Evolutionary conservation across 208 protist species (phyloP), one percentile per base, ranked within the genome.

Genomic region (Acanthamoeba lenticulata): DNA sequence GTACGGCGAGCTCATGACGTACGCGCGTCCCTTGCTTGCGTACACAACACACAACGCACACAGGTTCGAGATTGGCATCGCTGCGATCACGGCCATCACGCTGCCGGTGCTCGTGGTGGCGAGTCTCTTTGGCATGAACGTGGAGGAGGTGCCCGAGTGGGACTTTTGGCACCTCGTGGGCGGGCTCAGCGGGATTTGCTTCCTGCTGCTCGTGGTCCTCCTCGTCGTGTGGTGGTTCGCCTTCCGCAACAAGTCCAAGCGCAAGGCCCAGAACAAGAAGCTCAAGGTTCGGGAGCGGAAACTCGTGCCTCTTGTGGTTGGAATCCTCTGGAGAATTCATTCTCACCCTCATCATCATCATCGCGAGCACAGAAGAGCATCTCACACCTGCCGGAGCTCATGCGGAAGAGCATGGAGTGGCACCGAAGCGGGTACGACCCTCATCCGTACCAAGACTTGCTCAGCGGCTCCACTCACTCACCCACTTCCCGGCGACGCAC

Each of bases 361-460:
- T 36, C 24, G 34, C 11, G 7, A 27, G 40, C 29, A 52, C 44
- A 89, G 81, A 49, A 89, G 38, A 57, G 52, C 47, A 24, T 89
- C 29, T 3, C 81, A 17, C 21, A 89, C 24, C n/a, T 89, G 44
- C 81, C 47, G 29, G 47, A 89, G 40, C 34, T 89, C 13, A 36
- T 89, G 21, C 81, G 81, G 15, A 89, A 89, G 52, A 89, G 81
- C 81, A 42, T 89, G 17, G 81, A 89, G 29, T 89, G 81, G 81
- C 27, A 89, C 47, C 81, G 44, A 55, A 36, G 81, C 21, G 24
- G 21, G 11, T 11, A 60, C 21, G 52, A 27, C 52, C 21, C 15
- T 60, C 11, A 27, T 21, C 52, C 21, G 52, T n/a, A n/a, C n/a
- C n/a, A n/a, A n/a, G n/a, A n/a, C n/a, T n/a, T n/a, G n/a, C n/a